These are phyloP conservation scores for Raffaelea albimanens DNA, from an alignment of 2,329 filamentous ascomycete species.

Conservation along the genomic window DNA sequence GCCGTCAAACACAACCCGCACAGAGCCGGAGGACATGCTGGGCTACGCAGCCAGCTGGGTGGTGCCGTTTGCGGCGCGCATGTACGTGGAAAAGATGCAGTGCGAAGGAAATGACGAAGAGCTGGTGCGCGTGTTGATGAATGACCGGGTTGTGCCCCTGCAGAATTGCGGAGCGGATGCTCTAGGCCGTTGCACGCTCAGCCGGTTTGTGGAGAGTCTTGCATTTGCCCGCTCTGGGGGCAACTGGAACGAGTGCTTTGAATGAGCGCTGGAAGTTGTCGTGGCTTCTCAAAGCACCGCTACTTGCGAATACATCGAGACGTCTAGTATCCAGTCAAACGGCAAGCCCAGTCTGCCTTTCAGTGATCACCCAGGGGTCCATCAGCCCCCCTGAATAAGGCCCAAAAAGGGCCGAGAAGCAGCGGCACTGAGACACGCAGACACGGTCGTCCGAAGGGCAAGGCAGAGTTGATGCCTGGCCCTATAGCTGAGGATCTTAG, in stretches of 20 bases:
- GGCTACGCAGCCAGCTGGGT: slow-evolving; percentile 71
- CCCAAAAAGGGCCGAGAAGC: background rate
- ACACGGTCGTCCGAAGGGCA: background rate
- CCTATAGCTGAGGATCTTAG: too few relatives aligned
- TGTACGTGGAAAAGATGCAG: slow-evolving; percentile 81
- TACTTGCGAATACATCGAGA: too few relatives aligned
- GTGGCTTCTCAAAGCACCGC: too few relatives aligned
- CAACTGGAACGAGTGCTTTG: slow-evolving; percentile 56
- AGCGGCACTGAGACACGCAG: background rate
- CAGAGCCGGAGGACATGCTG: slow-evolving; percentile 41
- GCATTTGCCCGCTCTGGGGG: slow-evolving; percentile 65
- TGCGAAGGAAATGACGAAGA: slow-evolving; percentile 52
- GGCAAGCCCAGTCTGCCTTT: too few relatives aligned
- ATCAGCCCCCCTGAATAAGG: too few relatives aligned
- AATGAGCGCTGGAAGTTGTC: too few relatives aligned
- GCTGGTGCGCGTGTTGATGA: slow-evolving; percentile 69
- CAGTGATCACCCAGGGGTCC: too few relatives aligned
- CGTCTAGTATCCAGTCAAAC: too few relatives aligned
- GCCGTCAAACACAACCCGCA: slow-evolving; percentile 38
- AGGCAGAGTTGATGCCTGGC: background rate
- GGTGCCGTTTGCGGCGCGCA: slow-evolving; percentile 70
- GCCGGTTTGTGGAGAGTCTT: slow-evolving; percentile 64
- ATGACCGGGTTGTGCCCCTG: slow-evolving; percentile 71
- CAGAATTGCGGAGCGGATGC: slow-evolving; percentile 60
- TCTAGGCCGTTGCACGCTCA: slow-evolving; percentile 60